Evolutionary conservation across 257 asterid species (phyloP).

Genomic region (Plantago ovata): DNA sequence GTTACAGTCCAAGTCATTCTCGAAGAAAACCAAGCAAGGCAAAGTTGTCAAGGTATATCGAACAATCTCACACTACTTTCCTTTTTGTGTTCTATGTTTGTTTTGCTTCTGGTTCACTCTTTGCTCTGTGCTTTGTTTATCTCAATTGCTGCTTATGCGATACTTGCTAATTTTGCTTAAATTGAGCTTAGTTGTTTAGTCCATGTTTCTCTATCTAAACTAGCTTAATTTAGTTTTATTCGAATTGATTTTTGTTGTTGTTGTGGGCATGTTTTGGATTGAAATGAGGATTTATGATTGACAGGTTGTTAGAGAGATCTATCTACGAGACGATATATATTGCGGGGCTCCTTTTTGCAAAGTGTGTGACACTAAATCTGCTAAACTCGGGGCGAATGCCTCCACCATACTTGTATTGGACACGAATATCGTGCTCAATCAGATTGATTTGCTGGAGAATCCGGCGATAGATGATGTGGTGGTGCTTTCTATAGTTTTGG

Average conservation of each 20-base stretch:
- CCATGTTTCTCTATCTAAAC: background rate
- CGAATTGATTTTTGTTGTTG: background rate
- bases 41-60: slow-evolving; percentile 61
- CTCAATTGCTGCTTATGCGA: too few species aligned
- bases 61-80: too few species aligned
- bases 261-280: too few species aligned
- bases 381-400: slow-evolving; percentile 51
- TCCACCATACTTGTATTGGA: slow-evolving; percentile 60
- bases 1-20: slow-evolving; percentile 76
- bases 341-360: slow-evolving; percentile 92
- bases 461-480: slow-evolving; percentile 88
- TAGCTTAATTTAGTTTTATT: slow-evolving; percentile 18
- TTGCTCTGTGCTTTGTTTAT: too few species aligned
- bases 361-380: slow-evolving; percentile 47
- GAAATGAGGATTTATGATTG: background rate
- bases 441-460: slow-evolving; percentile 97
- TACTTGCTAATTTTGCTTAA: too few species aligned
- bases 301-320: slow-evolving; percentile 90
- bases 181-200: background rate
- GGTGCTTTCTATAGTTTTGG: slow-evolving; percentile 78
- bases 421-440: slow-evolving; percentile 89
- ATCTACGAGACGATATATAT: slow-evolving; percentile 82
- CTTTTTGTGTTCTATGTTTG: background rate
- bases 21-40: slow-evolving; percentile 79
- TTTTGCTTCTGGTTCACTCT: too few species aligned